Base-by-base conservation (phyloP, 2,329 filamentous ascomycete genomes). In the Trichoderma citrinoviride region DNA sequence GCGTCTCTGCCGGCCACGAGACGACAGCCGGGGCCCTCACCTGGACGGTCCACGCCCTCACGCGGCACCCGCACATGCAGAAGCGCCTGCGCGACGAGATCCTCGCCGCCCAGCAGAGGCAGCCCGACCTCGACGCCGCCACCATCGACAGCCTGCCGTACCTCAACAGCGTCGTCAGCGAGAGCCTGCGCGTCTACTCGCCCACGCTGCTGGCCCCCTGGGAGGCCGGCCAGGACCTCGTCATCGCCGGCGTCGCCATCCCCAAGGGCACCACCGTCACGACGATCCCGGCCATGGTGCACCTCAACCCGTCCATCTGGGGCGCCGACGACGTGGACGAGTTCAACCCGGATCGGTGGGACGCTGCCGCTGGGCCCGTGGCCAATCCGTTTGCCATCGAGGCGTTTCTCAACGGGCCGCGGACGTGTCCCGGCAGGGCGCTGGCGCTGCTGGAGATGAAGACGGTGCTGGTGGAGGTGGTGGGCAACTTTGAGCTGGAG, bases 1-100 rank as follows among this genome's bases (percentile, higher is more conserved):
- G 37, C 14, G 40, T 65, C 49, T 65, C 55, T 21, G 78, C 76
- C 21, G 78, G 79, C 5, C 78, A 81, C 68, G 79, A 81, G 37
- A 81, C 79, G 5, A 80, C 79, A 0, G 77, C 79, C 7, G 80
- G 78, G 0, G 77, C 76, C 15, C 73, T 81, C 3, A 76, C 77
- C 7, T 81, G 79, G 77, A 78, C 76, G 0, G 69, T 81, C 1
- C 75, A 81, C 60, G 69, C 80, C 4, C 75, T 81, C 3, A 75
- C 74, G 5, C 77, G 73, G 23, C 71, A 81, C 64, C 75, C 74
- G 0, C 73, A 75, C 1, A 72, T 80, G 17, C 78, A 81, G 67
- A 68, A 70, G 1, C 73, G 73, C 4, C 74, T 81, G 1, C 78
- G 79, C 3, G 74, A 77, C 37, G 78, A 80, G 68, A 75, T 81